These are phyloP conservation scores for Trichoderma sp. DNA, from an alignment of 2,329 filamentous ascomycete genomes.

Conservation along the genomic window DNA sequence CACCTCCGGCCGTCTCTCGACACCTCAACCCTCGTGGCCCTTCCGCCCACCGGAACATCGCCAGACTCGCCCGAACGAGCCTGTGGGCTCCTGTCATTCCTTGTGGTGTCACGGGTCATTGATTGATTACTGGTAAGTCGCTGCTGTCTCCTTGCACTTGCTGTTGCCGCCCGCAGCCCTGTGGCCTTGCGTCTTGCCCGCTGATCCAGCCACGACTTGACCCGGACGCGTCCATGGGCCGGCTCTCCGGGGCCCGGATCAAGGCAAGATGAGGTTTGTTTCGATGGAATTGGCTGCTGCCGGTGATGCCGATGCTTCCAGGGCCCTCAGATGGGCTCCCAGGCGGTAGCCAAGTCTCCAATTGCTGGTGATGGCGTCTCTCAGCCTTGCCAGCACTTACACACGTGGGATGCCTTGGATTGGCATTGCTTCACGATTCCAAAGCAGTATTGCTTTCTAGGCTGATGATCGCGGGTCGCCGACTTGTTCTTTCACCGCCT, in stretches of 20 bases:
- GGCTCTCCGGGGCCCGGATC: constrained; percentile 28
- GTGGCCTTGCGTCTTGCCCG: constrained; percentile 34
- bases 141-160: constrained; percentile 27
- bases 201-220: constrained; percentile 37
- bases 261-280: constrained; percentile 26
- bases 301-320: constrained; percentile 34
- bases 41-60: constrained; percentile 24
- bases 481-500: constrained; percentile 23
- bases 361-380: constrained; percentile 43
- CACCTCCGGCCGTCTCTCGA: constrained; percentile 35
- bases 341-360: constrained; percentile 33
- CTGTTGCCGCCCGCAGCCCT: constrained; percentile 33
- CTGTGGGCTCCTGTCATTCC: constrained; percentile 27
- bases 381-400: constrained; percentile 50
- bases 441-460: constrained; percentile 22
- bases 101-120: constrained; percentile 39
- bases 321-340: constrained; percentile 23
- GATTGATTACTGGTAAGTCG: constrained; percentile 53
- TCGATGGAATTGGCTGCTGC: constrained; percentile 38
- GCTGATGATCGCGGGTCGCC: constrained; percentile 31
- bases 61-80: constrained; percentile 27
- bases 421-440: constrained; percentile 34
- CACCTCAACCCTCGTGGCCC: constrained; percentile 33
- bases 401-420: constrained; percentile 44
- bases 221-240: constrained; percentile 36